phyloP scores from a whole-genome alignment of 345 rosid species.

The Kandelia obovata region DNA sequence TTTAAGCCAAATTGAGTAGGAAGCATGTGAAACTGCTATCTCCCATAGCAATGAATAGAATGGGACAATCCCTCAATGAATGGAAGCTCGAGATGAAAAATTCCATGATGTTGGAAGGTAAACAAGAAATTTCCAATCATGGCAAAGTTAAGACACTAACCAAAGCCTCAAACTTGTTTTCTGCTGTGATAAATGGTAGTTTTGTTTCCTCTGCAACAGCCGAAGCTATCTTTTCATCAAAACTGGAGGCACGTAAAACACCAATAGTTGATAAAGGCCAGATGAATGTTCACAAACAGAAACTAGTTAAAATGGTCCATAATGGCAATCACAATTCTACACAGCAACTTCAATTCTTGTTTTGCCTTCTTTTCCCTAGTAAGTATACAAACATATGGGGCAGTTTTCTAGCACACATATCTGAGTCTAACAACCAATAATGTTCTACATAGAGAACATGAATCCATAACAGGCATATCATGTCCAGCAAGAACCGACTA shows the following conservation, averaged over 20 bases:
- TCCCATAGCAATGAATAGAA: neutral
- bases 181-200: conserved; percentile 88
- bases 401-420: too few relatives aligned
- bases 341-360: too few relatives aligned
- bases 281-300: neutral
- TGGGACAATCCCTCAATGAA: conserved; percentile 1
- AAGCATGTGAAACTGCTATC: conserved; percentile 16
- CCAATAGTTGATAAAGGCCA: neutral
- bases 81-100: conserved; percentile 7
- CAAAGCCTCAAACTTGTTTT: conserved; percentile 98
- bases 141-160: conserved; percentile 39
- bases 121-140: conserved; percentile 5
- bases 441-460: too few relatives aligned
- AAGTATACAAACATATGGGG: too few relatives aligned
- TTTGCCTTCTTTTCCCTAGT: too few relatives aligned
- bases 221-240: conserved; percentile 87
- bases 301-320: neutral
- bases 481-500: neutral
- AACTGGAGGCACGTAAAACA: conserved; percentile 40
- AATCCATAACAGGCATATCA: too few relatives aligned
- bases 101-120: neutral
- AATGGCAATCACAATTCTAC: too few relatives aligned
- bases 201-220: conserved; percentile 91
- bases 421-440: neutral
- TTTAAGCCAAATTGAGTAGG: conserved; percentile 9